Evolutionary conservation across 179 eudicot genomes (phyloP), one percentile per base, ranked within the genome.

Genomic region (Corrigiola litoralis): DNA sequence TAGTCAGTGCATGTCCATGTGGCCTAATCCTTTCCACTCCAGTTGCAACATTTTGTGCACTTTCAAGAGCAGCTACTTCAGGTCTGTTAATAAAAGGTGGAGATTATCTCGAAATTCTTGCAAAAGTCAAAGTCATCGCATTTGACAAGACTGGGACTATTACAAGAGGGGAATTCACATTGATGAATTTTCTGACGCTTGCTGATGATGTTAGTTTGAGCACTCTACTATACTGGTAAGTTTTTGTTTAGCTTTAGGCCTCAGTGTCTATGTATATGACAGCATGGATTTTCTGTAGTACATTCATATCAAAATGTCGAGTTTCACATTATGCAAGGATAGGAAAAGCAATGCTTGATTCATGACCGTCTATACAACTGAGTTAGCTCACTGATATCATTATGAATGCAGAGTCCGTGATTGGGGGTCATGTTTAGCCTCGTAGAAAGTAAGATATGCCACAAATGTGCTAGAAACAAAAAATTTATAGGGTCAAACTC

Each of bases 81-180:
- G 98, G 98, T n/a, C 75, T 92, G 47, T 71, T 92, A 37, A 82
- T 92, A 58, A 92, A 90, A 79, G 98, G 98, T 16, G 98, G 90
- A 52, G 92, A 89, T 54, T 78, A 87, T 72, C 83, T 92, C 11
- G 98, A 92, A 67, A 77, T 78, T 24, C 85, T 92, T 11, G 81
- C 98, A 1, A 78, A 78, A 68, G 55, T 87, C 37, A 87, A 85
- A 65, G 60, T 75, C 48, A 78, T 92, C 24, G 95, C 90, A 6
- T 92, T 92, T 31, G 98, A 92, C 72, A 92, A 92, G 64, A 92
- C 98, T 1, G 98, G 98, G 27, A 92, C 98, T 4, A 82, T 92
- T 14, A 92, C 98, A 0, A 79, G 84, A 59, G 98, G 95, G 11
- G 98, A 92, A 58, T 92, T 92, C 71, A 47, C 63, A 0, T 69